Percentiles rank a stretch among this genome's conserved stretches.
Conservation (phyloP, 805 yeast genomes). For the Jamesozyma gamospora region DNA sequence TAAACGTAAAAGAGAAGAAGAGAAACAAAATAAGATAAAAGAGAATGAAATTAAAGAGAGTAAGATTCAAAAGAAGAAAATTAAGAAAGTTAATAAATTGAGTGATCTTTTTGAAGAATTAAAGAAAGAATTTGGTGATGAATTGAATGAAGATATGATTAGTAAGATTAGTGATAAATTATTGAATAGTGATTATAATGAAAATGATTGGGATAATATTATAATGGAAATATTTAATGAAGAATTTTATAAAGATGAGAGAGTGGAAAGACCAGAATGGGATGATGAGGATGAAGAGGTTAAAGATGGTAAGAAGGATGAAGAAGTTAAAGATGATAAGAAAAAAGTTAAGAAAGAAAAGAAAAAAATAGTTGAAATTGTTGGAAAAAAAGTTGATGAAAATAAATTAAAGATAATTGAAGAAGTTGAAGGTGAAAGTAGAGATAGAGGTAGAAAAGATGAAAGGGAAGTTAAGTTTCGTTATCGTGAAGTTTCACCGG, state of each 20-base stretch:
- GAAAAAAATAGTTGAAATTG: constrained; percentile 50
- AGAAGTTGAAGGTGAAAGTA: constrained; percentile 50
- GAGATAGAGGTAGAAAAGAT: constrained; percentile 48
- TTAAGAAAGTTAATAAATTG: constrained; percentile 64
- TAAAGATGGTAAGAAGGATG: constrained; percentile 33
- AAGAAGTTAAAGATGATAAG: constrained; percentile 46
- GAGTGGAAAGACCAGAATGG: constrained; percentile 44
- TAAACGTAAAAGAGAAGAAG: constrained; percentile 69
- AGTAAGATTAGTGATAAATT: constrained; percentile 65
- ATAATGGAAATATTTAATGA: constrained; percentile 82
- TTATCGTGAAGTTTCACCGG: constrained; percentile 93
- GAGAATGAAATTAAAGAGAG: constrained; percentile 46
- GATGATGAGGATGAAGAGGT: constrained; percentile 31
- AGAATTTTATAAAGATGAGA: constrained; percentile 53
- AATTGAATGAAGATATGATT: constrained; percentile 46
- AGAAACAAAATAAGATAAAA: constrained; percentile 48
- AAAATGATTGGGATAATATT: constrained; percentile 81
- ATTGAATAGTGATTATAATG: constrained; percentile 80
- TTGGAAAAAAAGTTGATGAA: constrained; percentile 69
- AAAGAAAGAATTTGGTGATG: constrained; percentile 36
- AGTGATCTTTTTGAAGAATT: constrained; percentile 47
- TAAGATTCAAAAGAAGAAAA: constrained; percentile 60
- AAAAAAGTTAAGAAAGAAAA: constrained; percentile 52
- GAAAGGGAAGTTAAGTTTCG: constrained; percentile 49
- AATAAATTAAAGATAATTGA: constrained; percentile 57